These are phyloP conservation scores for Alternaria dauci DNA, from an alignment of 2,329 filamentous ascomycete genomes.

Conservation along the genomic window DNA sequence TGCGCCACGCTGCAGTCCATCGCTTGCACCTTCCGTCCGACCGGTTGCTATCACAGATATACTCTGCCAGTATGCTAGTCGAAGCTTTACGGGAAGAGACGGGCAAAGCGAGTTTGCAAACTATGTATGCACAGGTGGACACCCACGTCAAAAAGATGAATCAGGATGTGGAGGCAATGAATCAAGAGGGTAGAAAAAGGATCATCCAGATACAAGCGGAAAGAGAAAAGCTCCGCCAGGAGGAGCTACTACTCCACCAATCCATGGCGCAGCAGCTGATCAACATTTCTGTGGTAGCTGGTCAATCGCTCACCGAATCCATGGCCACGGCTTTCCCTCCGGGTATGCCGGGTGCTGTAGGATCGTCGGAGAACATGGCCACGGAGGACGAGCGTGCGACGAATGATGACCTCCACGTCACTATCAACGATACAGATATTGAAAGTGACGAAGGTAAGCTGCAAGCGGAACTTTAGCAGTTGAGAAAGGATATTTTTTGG, in stretches of 20 bases:
- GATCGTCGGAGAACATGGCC: not conserved
- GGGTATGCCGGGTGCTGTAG: not conserved
- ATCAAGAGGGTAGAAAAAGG: not conserved
- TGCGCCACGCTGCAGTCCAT: not conserved
- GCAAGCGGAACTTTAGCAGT: not conserved
- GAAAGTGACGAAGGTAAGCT: not conserved
- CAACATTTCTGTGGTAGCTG: not conserved
- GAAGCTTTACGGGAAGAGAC: not conserved
- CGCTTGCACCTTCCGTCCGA: not conserved
- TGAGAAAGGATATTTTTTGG: not conserved
- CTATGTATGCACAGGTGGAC: not conserved
- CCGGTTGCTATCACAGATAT: not conserved
- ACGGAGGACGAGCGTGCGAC: not conserved
- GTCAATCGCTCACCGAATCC: not conserved
- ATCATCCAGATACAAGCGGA: not conserved
- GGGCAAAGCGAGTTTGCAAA: not conserved
- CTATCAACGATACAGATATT: not conserved
- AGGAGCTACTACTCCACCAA: not conserved
- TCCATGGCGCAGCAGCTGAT: not conserved
- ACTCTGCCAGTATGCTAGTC: not conserved
- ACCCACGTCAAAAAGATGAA: not conserved
- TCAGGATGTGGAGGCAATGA: not conserved
- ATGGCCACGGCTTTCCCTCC: not conserved
- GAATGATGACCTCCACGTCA: not conserved
- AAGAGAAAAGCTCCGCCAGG: not conserved